Percentiles rank a stretch among this genome's conserved stretches.
Conservation (phyloP, 345 rosid genomes). For the Eucalyptus pauciflora region DNA sequence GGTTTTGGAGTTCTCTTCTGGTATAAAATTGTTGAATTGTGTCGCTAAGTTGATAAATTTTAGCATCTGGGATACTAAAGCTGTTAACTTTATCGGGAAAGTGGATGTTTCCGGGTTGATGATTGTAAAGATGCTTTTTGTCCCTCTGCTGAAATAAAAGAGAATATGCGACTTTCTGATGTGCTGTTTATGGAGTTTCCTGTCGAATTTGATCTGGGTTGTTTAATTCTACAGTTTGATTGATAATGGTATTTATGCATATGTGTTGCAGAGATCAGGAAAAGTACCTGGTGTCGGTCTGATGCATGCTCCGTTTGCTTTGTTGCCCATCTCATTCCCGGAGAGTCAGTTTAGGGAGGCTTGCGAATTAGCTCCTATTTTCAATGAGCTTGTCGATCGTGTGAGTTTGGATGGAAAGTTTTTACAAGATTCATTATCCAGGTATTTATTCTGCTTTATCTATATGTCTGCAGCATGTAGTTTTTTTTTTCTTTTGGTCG, state of each 20-base stretch:
- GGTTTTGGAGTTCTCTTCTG: not conserved
- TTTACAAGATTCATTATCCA: constrained; percentile 69
- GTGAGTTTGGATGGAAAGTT: constrained; percentile 90
- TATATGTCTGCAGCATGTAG: not conserved
- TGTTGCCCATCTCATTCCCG: constrained; percentile 70
- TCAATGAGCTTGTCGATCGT: constrained; percentile 90
- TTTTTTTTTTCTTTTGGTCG: too few species aligned
- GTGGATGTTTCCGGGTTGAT: not conserved
- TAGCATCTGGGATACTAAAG: not conserved
- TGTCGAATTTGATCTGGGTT: not conserved
- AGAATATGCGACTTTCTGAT: not conserved
- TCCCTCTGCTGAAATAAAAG: not conserved
- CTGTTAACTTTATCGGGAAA: not conserved
- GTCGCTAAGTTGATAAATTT: not conserved
- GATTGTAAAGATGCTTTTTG: not conserved
- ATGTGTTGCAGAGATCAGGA: constrained; percentile 60
- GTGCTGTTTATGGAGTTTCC: not conserved
- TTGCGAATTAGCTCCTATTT: constrained; percentile 81
- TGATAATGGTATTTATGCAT: not conserved
- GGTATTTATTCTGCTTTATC: constrained; percentile 18
- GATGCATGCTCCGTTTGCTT: constrained; percentile 82
- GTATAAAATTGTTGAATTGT: not conserved
- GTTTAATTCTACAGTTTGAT: not conserved
- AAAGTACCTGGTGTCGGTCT: constrained; percentile 81
- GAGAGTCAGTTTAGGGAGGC: constrained; percentile 68